Conservation (phyloP, 352 stramenopile genomes). For the Albugo laibachii region DNA sequence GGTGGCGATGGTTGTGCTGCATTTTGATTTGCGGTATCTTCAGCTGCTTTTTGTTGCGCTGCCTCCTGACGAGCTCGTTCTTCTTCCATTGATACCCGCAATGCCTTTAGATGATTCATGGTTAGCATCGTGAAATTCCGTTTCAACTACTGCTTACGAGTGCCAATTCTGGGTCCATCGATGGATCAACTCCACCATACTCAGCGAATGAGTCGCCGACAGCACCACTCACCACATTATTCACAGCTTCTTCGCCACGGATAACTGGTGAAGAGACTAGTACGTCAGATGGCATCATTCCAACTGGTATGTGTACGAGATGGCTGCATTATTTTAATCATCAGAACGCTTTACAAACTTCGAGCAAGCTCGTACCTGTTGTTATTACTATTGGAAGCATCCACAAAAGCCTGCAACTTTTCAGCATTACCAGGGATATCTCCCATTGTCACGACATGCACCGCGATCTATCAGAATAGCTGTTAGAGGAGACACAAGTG, state of each 20-base stretch:
- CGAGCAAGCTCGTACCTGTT: slow-evolving; percentile 22
- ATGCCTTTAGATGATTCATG: slow-evolving; percentile 17
- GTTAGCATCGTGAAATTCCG: not conserved
- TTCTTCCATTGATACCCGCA: slow-evolving; percentile 98
- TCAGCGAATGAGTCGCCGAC: slow-evolving; percentile 73
- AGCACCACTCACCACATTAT: slow-evolving; percentile 13
- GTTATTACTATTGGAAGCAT: slow-evolving; percentile 87
- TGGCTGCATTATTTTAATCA: slow-evolving; percentile 28
- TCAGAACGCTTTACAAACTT: not conserved
- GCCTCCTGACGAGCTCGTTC: slow-evolving; percentile 90
- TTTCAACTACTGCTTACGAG: slow-evolving; percentile 43
- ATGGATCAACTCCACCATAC: slow-evolving; percentile 94
- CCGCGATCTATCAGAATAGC: slow-evolving; percentile 61
- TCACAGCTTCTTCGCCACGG: slow-evolving; percentile 65
- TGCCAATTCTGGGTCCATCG: slow-evolving; percentile 96
- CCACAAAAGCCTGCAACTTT: slow-evolving; percentile 82
- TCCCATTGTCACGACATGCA: slow-evolving; percentile 96
- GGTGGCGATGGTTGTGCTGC: slow-evolving; percentile 10
- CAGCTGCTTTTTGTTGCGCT: slow-evolving; percentile 76
- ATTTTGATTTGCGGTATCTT: slow-evolving; percentile 26
- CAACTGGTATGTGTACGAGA: slow-evolving; percentile 91
- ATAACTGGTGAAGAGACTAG: slow-evolving; percentile 91
- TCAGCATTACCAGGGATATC: slow-evolving; percentile 82
- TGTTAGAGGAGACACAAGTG: slow-evolving; percentile 1
- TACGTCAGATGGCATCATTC: slow-evolving; percentile 94